A percentile compares a stretch with the other conserved stretches of the same genome.
Conservation (phyloP, 768 basidiomycete genomes). For the Naganishia onofrii region DNA sequence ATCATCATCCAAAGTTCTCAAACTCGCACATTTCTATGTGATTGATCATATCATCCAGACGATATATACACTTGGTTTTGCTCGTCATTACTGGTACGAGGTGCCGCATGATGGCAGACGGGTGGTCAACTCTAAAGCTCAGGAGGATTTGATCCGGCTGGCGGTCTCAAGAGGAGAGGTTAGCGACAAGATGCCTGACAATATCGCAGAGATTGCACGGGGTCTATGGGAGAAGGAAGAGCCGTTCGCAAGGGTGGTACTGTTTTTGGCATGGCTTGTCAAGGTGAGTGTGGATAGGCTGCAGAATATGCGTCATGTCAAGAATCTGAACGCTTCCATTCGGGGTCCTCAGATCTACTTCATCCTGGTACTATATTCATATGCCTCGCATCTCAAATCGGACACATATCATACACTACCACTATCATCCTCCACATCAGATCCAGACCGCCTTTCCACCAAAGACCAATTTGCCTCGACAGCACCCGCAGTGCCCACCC, state of each 20-base stretch:
- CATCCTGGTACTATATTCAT: conserved; percentile 83
- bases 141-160: conserved; percentile 71
- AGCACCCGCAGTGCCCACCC: conserved; percentile 10
- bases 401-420: conserved; percentile 84
- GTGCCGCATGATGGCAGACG: conserved; percentile 85
- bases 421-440: conserved; percentile 38
- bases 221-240: conserved; percentile 88
- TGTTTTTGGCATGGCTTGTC: conserved; percentile 77
- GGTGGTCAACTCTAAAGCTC: conserved; percentile 78
- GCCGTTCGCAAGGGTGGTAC: conserved; percentile 69
- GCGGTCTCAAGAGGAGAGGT: conserved; percentile 53
- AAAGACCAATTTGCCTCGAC: conserved; percentile 25
- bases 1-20: conserved; percentile 75
- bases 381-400: conserved; percentile 83
- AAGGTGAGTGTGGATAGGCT: conserved; percentile 63
- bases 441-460: conserved; percentile 7
- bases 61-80: conserved; percentile 88
- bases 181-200: conserved; percentile 55
- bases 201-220: conserved; percentile 70
- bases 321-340: background rate
- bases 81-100: conserved; percentile 79
- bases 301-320: background rate
- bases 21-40: conserved; percentile 87
- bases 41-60: conserved; percentile 88
- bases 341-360: conserved; percentile 78